Percentiles rank a stretch among this genome's conserved stretches.
Evolutionary conservation across 2,329 filamentous ascomycete genomes (phyloP).

Genomic region (Chalara sp.): DNA sequence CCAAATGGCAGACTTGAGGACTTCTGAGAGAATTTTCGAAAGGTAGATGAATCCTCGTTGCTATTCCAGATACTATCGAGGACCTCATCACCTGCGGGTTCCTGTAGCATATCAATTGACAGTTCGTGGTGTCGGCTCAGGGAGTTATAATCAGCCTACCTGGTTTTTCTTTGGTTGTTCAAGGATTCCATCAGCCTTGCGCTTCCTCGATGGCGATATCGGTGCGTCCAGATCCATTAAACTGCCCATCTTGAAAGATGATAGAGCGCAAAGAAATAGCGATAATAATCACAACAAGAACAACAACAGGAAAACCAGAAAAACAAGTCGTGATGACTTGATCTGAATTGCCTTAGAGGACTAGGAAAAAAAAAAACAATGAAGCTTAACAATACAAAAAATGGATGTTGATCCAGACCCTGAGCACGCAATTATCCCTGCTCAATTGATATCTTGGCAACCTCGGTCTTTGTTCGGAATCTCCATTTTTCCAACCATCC

Average conservation of each 20-base stretch:
- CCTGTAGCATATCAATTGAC: constrained; percentile 9
- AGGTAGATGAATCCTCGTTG: constrained; percentile 15
- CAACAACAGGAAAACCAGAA: neutral
- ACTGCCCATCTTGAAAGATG: neutral
- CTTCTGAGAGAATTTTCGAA: constrained; percentile 22
- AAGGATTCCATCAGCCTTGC: neutral
- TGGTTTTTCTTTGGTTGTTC: neutral
- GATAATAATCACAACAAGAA: neutral
- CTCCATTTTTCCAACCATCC: too few relatives aligned
- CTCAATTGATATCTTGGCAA: too few relatives aligned
- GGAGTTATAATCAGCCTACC: neutral
- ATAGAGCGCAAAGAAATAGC: neutral
- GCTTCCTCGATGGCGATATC: neutral
- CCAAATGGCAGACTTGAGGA: constrained; percentile 52
- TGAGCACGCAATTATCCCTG: too few relatives aligned
- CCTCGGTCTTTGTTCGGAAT: too few relatives aligned
- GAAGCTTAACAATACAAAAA: neutral
- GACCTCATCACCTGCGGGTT: constrained; percentile 20
- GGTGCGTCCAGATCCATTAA: neutral
- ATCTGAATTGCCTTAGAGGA: neutral
- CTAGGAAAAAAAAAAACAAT: neutral
- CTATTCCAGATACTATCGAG: constrained; percentile 25
- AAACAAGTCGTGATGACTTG: neutral
- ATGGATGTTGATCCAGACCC: neutral
- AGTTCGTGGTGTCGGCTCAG: neutral